phyloP scores from a whole-genome alignment of 2,329 filamentous ascomycete genomes.

The Fusarium redolens region DNA sequence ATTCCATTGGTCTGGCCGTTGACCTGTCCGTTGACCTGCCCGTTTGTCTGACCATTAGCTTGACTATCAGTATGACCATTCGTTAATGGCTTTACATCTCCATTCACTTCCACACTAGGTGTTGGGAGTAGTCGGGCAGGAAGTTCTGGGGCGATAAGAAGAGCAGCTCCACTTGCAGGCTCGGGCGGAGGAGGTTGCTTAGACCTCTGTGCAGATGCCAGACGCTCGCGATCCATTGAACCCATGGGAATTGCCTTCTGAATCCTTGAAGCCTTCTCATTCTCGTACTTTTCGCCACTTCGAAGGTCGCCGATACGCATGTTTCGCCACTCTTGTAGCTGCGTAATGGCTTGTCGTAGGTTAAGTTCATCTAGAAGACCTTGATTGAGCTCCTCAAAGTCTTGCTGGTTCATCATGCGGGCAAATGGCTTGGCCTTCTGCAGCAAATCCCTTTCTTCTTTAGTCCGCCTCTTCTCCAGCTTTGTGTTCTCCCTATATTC shows the following conservation, averaged over 20 bases:
- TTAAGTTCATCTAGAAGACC: slow-evolving; percentile 93
- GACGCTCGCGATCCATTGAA: slow-evolving; percentile 82
- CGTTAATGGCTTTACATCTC: slow-evolving; percentile 63
- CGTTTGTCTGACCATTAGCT: slow-evolving; percentile 58
- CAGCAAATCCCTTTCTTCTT: slow-evolving; percentile 90
- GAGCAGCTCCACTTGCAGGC: slow-evolving; percentile 77
- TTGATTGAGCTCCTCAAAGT: slow-evolving; percentile 87
- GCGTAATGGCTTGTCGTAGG: slow-evolving; percentile 85
- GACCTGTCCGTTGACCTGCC: slow-evolving; percentile 60
- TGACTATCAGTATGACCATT: slow-evolving; percentile 64
- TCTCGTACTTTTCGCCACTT: slow-evolving; percentile 91
- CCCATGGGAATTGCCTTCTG: slow-evolving; percentile 79
- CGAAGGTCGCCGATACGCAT: slow-evolving; percentile 86
- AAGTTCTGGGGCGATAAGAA: slow-evolving; percentile 83
- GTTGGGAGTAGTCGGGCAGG: slow-evolving; percentile 66
- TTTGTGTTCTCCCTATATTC: slow-evolving; percentile 94
- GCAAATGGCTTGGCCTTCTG: slow-evolving; percentile 97
- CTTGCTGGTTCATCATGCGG: slow-evolving; percentile 93
- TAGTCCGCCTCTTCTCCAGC: slow-evolving; percentile 92
- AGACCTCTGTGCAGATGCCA: slow-evolving; percentile 77
- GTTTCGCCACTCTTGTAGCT: slow-evolving; percentile 93
- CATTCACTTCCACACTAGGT: slow-evolving; percentile 54
- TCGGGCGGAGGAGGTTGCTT: slow-evolving; percentile 76
- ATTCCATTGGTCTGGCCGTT: slow-evolving; percentile 55
- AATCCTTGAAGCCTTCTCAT: slow-evolving; percentile 82